Percentiles rank a stretch among this genome's conserved stretches.
Evolutionary conservation across 1,139 yeast species (phyloP).

Genomic region (Candida albicans): DNA sequence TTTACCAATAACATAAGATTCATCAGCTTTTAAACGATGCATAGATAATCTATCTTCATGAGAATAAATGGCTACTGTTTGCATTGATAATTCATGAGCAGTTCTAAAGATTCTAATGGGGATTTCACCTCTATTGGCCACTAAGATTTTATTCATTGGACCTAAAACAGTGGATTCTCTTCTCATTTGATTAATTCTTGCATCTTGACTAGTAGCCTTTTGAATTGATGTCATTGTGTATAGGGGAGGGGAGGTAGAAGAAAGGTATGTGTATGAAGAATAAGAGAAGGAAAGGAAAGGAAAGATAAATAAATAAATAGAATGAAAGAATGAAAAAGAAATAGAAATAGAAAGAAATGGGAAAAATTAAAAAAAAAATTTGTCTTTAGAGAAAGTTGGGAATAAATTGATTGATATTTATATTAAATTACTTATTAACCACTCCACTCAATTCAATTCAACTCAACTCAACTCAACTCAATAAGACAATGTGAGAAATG

Average conservation of each 20-base stretch:
- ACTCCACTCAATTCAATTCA: no score
- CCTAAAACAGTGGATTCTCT: conserved; percentile 63
- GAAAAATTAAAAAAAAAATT: neutral
- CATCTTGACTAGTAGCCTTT: conserved; percentile 20
- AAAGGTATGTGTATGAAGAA: conserved; percentile 3
- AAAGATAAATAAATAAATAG: conserved; percentile 8
- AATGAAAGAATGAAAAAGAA: conserved; percentile 5
- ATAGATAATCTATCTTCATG: conserved; percentile 93
- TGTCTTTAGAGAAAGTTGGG: conserved; percentile 1
- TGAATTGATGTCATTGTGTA: conserved; percentile 18
- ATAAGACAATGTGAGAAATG: no score
- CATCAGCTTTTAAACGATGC: conserved; percentile 93
- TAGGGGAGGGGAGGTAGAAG: no score
- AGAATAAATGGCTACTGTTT: conserved; percentile 95
- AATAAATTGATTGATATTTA: neutral
- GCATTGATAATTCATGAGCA: conserved; percentile 97
- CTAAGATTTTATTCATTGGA: conserved; percentile 72
- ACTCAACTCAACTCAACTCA: no score
- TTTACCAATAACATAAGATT: conserved; percentile 87
- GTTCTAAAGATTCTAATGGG: conserved; percentile 91
- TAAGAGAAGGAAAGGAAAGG: neutral
- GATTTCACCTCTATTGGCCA: conserved; percentile 96
- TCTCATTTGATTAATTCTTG: conserved; percentile 50
- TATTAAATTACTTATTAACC: no score
- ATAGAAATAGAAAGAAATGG: neutral